Evolutionary conservation across 495 filamentous ascomycete species (phyloP).

Genomic region (Venustampulla echinocandica): DNA sequence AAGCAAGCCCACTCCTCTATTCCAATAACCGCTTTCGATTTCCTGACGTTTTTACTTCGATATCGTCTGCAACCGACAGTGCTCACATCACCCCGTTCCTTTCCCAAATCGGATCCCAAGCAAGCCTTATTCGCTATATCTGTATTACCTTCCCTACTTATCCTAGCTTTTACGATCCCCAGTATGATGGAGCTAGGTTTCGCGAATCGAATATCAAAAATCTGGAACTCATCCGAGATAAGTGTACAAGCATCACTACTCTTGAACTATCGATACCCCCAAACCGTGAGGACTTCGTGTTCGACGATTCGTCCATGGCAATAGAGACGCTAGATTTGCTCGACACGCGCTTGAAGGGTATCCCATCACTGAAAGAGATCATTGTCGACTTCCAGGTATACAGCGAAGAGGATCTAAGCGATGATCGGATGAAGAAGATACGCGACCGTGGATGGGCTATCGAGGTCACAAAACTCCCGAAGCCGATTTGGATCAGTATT

Average conservation of each 20-base stretch:
- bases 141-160: conserved; percentile 15
- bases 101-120: conserved; percentile 15
- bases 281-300: conserved; percentile 1
- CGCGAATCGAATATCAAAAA: conserved; percentile 14
- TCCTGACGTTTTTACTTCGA: conserved; percentile 15
- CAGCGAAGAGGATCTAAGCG: conserved; percentile 11
- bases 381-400: conserved; percentile 19
- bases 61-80: conserved; percentile 8
- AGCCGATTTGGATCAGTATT: conserved; percentile 15
- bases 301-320: conserved; percentile 8
- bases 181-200: conserved; percentile 5
- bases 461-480: conserved; percentile 19
- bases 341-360: conserved; percentile 19
- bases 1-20: conserved; percentile 31
- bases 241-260: conserved; percentile 18
- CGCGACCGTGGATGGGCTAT: conserved; percentile 18
- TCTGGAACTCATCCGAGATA: conserved; percentile 21
- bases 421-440: conserved; percentile 18
- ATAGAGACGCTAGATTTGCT: conserved; percentile 14
- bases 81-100: conserved; percentile 18
- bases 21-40: conserved; percentile 27
- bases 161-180: conserved; percentile 8
- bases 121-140: conserved; percentile 19
- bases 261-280: conserved; percentile 15
- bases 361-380: conserved; percentile 20